Evolutionary conservation across 257 asterid genomes (phyloP).

Genomic region (Avicennia marina): DNA sequence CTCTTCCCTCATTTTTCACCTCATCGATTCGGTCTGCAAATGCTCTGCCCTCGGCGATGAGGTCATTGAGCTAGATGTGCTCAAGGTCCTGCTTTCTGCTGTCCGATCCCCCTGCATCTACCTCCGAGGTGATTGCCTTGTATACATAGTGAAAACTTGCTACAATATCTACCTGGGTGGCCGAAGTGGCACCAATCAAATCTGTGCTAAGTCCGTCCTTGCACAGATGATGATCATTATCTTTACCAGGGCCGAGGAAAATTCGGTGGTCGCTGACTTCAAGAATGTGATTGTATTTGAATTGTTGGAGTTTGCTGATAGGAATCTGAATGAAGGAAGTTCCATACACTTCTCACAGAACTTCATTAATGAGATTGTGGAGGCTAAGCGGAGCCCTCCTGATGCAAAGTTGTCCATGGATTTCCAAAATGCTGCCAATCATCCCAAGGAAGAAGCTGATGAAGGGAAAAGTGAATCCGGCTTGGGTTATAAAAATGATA

Average conservation of each 20-base stretch:
- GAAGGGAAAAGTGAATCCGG: slow-evolving; percentile 36
- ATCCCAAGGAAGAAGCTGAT: slow-evolving; percentile 18
- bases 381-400: slow-evolving; percentile 61
- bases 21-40: slow-evolving; percentile 72
- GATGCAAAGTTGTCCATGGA: slow-evolving; percentile 24
- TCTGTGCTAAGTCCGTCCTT: slow-evolving; percentile 94
- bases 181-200: slow-evolving; percentile 92
- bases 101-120: slow-evolving; percentile 70
- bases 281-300: slow-evolving; percentile 66
- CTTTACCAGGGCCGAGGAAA: slow-evolving; percentile 78
- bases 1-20: slow-evolving; percentile 50
- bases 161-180: slow-evolving; percentile 95
- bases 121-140: slow-evolving; percentile 73
- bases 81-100: slow-evolving; percentile 73
- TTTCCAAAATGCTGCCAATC: slow-evolving; percentile 32
- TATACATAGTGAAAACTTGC: slow-evolving; percentile 85
- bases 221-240: slow-evolving; percentile 93
- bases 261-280: slow-evolving; percentile 48
- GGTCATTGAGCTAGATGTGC: slow-evolving; percentile 64
- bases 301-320: slow-evolving; percentile 83
- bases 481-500: slow-evolving; percentile 51
- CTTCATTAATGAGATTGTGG: slow-evolving; percentile 70
- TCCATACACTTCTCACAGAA: slow-evolving; percentile 79
- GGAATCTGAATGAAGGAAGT: slow-evolving; percentile 89
- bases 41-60: slow-evolving; percentile 73